These are phyloP conservation scores for Trichoderma cornu-damae DNA, from an alignment of 2,329 filamentous ascomycete species.

Conservation along the genomic window DNA sequence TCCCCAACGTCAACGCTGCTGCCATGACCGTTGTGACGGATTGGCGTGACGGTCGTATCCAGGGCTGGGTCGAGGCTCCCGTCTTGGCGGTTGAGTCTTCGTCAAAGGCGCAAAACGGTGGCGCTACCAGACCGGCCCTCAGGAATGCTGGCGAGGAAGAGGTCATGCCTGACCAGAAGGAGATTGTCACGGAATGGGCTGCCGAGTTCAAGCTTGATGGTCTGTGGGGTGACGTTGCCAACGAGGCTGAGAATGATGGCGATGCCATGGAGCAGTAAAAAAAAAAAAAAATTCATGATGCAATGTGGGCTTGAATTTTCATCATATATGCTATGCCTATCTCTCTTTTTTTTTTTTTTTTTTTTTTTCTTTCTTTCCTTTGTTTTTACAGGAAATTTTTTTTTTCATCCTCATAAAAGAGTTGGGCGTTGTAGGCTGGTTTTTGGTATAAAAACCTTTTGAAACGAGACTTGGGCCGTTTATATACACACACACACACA, in stretches of 20 bases:
- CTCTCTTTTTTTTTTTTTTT: neutral
- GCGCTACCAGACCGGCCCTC: constrained; percentile 28
- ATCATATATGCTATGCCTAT: neutral
- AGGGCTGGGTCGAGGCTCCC: constrained; percentile 83
- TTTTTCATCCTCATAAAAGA: constrained; percentile 20
- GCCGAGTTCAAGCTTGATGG: constrained; percentile 94
- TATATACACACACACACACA: constrained; percentile 23
- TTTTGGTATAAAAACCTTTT: constrained; percentile 28
- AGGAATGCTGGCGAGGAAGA: constrained; percentile 41
- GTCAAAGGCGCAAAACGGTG: constrained; percentile 22
- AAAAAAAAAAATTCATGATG: neutral
- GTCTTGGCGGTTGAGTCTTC: constrained; percentile 51
- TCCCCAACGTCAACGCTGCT: constrained; percentile 82
- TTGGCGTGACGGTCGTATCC: constrained; percentile 91
- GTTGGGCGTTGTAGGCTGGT: constrained; percentile 32
- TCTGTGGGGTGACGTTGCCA: constrained; percentile 67
- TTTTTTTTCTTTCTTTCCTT: neutral
- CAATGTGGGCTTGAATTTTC: neutral
- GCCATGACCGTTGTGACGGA: constrained; percentile 94
- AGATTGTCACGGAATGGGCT: constrained; percentile 89
- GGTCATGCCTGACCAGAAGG: constrained; percentile 63
- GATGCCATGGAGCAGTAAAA: constrained; percentile 51
- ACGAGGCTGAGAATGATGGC: constrained; percentile 22
- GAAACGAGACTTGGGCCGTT: constrained; percentile 22
- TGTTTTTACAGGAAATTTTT: too few species aligned